Base-by-base conservation (phyloP, 768 basidiomycete species). In the Mycena metata region DNA sequence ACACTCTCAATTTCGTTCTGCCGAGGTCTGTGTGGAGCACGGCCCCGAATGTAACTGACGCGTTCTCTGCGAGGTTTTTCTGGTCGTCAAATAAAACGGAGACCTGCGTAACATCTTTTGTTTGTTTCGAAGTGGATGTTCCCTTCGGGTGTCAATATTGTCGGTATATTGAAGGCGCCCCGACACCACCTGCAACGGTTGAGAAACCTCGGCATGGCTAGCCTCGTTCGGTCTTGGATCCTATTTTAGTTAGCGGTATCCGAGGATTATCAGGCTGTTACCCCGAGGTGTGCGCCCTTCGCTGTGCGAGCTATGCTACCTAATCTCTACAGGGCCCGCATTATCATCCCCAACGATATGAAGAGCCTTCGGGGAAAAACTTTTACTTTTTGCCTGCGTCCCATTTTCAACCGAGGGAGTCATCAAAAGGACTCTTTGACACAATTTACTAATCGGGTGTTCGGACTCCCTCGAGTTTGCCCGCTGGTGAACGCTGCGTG, bases 201-300 rank as follows among this genome's bases (percentile, higher is more conserved):
- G 51, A 54, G 36, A 66, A 66, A 66, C 65, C 36, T 66, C 65
- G 65, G 58, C 24, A 43, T 39, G 12, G 45, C 36, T 57, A 26
- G 36, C 41, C 33, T 21, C 4, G 13, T 21, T 24, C 6, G 12
- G 19, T 43, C 5, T 21, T 64, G 52, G 9, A 17, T 42, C 42
- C 33, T 54, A 35, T 26, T 66, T 60, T 47, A 54, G 10, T n/a
- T 15, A 2, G n/a, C 36, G 9, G 19, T 21, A 51, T 35, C 67
- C 67, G 67, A 68, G 58, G 67, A 68, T 68, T 68, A 68, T 41
- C 30, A 68, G 67, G 47, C 49, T 35, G 51, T 68, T 68, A 49
- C 39, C 51, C 67, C 60, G 39, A 30, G 11, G 42, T 35, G 19
- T 26, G 57, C 35, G 42, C 39, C 21, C n/a, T 56, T n/a, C 23